phyloP scores from a whole-genome alignment of 2,329 filamentous ascomycete species.

The Aspergillus pseudoglaucus region DNA sequence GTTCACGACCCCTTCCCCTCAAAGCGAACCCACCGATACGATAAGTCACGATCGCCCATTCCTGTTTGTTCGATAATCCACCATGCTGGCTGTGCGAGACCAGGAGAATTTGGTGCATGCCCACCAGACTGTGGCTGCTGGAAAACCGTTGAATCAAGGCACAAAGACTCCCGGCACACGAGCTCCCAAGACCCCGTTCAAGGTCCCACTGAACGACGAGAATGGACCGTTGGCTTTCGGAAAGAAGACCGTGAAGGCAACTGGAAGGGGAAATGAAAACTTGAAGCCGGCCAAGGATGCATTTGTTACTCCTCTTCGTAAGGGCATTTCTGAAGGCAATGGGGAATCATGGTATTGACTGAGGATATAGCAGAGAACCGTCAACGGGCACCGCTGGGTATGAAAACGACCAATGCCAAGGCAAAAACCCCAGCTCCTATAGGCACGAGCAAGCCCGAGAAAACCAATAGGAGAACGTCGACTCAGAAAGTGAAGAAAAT shows the following conservation, averaged over 20 bases:
- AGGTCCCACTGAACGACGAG: slow-evolving; percentile 73
- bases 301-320: slow-evolving; percentile 77
- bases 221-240: slow-evolving; percentile 60
- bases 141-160: slow-evolving; percentile 66
- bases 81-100: slow-evolving; percentile 72
- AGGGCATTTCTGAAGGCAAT: slow-evolving; percentile 18
- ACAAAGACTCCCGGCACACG: slow-evolving; percentile 70
- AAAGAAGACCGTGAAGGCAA: slow-evolving; percentile 53
- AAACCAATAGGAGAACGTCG: slow-evolving; percentile 54
- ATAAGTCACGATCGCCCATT: slow-evolving; percentile 16
- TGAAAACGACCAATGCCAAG: slow-evolving; percentile 96
- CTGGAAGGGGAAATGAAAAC: slow-evolving; percentile 53
- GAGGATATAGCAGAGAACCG: slow-evolving; percentile 48
- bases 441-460: slow-evolving; percentile 54
- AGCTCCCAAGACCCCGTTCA: slow-evolving; percentile 76
- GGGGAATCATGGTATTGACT: slow-evolving; percentile 5
- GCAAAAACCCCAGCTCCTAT: slow-evolving; percentile 62
- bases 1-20: too few species aligned
- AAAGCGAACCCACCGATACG: too few species aligned
- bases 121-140: slow-evolving; percentile 62
- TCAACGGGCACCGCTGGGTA: slow-evolving; percentile 73
- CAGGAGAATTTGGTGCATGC: slow-evolving; percentile 81
- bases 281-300: slow-evolving; percentile 54
- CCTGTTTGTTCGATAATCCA: slow-evolving; percentile 17
- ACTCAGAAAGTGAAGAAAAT: slow-evolving; percentile 57